phyloP scores from a whole-genome alignment of 106 monocot genomes.

The Posidonia australis region DNA sequence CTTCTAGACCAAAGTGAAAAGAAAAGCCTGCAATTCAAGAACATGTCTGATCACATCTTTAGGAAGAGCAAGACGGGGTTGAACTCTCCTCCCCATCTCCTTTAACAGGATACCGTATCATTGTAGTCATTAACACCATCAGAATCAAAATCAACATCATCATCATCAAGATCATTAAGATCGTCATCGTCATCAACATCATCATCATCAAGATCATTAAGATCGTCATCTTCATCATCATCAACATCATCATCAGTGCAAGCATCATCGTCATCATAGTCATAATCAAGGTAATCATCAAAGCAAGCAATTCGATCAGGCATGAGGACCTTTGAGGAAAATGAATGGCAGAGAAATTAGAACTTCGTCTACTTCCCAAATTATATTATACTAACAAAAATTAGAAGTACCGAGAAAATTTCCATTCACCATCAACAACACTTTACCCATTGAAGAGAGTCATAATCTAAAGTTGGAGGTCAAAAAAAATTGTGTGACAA shows the following conservation, averaged over 20 bases:
- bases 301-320: slow-evolving; percentile 23
- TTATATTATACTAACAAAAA: neutral
- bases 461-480: no score
- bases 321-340: slow-evolving; percentile 21
- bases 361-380: slow-evolving; percentile 9
- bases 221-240: slow-evolving; percentile 1
- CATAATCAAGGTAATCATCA: slow-evolving; percentile 14
- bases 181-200: neutral
- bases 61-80: neutral
- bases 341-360: slow-evolving; percentile 29
- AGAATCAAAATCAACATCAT: neutral
- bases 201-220: neutral
- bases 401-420: neutral
- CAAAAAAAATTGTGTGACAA: no score
- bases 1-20: neutral
- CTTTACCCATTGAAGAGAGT: neutral
- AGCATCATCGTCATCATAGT: neutral
- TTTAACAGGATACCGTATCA: slow-evolving; percentile 3
- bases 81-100: neutral
- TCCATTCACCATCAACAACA: neutral
- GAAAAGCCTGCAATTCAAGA: neutral
- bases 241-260: neutral
- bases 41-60: neutral
- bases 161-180: neutral
- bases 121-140: neutral